Percentiles rank a stretch among this genome's conserved stretches.
These are phyloP conservation scores for Aspergillus sclerotiicarbonarius DNA, from an alignment of 495 filamentous ascomycete species.

Conservation along the genomic window DNA sequence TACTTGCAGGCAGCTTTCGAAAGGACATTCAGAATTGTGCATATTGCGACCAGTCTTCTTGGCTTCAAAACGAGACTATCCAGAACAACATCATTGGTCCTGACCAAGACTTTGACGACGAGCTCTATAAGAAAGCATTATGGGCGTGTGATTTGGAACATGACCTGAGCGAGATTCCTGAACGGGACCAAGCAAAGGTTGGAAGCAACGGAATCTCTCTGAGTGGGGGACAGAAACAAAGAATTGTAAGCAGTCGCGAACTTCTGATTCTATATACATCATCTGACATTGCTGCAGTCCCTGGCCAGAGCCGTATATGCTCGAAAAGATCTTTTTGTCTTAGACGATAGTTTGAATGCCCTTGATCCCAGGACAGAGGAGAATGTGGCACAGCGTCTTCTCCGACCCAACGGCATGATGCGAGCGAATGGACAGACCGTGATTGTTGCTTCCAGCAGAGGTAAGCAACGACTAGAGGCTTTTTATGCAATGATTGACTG, in stretches of 20 bases:
- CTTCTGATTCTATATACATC: not conserved
- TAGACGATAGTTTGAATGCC: not conserved
- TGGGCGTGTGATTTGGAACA: not conserved
- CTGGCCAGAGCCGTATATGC: not conserved
- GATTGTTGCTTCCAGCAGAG: not conserved
- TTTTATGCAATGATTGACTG: not conserved
- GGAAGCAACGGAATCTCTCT: not conserved
- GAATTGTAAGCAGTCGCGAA: not conserved
- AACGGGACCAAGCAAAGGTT: not conserved
- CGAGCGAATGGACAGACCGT: not conserved
- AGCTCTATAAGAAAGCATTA: not conserved
- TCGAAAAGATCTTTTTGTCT: not conserved
- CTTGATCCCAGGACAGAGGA: not conserved
- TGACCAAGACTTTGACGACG: not conserved
- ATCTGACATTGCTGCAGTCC: not conserved
- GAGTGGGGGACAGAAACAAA: constrained; percentile 1
- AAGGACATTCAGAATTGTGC: not conserved
- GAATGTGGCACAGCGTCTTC: not conserved
- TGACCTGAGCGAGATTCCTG: not conserved
- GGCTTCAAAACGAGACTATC: not conserved
- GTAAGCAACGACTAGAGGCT: not conserved
- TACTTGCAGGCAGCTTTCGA: not conserved
- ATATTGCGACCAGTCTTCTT: not conserved
- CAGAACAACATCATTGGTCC: not conserved
- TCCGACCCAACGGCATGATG: not conserved